Conservation (phyloP, 768 basidiomycete species). For the Lentinula raphanica region DNA sequence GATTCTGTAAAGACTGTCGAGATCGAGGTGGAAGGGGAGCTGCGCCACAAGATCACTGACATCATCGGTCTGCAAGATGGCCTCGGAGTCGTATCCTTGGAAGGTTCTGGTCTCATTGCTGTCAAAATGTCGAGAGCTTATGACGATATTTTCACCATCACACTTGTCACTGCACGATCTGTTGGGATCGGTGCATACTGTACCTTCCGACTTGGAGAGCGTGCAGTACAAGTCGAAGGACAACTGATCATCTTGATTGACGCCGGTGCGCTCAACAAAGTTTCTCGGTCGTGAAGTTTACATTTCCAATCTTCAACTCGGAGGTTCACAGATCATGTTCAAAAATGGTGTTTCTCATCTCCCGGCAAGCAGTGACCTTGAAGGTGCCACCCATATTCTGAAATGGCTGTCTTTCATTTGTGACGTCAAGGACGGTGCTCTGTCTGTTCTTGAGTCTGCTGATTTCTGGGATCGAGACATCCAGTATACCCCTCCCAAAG, state of each 20-base stretch:
- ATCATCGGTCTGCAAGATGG: constrained; percentile 98
- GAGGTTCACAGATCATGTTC: constrained; percentile 99
- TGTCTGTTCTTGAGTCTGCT: constrained; percentile 69
- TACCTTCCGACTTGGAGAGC: constrained; percentile 93
- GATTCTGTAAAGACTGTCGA: constrained; percentile 77
- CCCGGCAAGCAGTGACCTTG: constrained; percentile 90
- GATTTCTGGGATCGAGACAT: constrained; percentile 94
- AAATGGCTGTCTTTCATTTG: constrained; percentile 96
- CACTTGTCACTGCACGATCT: constrained; percentile 95
- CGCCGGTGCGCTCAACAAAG: constrained; percentile 95
- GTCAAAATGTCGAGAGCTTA: constrained; percentile 98
- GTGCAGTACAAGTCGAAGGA: constrained; percentile 97
- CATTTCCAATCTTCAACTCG: constrained; percentile 96
- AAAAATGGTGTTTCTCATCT: constrained; percentile 99
- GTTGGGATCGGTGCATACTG: constrained; percentile 99
- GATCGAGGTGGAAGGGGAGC: constrained; percentile 81
- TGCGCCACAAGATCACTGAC: constrained; percentile 90
- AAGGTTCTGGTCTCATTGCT: constrained; percentile 95
- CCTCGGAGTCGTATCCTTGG: constrained; percentile 92
- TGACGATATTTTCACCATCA: constrained; percentile 99
- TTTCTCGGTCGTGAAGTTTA: constrained; percentile 98
- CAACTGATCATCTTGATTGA: constrained; percentile 99
- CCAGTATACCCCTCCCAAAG: constrained; percentile 85
- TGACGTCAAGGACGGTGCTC: constrained; percentile 67
- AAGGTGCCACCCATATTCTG: constrained; percentile 90